Base-by-base conservation (phyloP, 1,284 basidiomycete genomes). In the Cryptococcus hybrid region DNA sequence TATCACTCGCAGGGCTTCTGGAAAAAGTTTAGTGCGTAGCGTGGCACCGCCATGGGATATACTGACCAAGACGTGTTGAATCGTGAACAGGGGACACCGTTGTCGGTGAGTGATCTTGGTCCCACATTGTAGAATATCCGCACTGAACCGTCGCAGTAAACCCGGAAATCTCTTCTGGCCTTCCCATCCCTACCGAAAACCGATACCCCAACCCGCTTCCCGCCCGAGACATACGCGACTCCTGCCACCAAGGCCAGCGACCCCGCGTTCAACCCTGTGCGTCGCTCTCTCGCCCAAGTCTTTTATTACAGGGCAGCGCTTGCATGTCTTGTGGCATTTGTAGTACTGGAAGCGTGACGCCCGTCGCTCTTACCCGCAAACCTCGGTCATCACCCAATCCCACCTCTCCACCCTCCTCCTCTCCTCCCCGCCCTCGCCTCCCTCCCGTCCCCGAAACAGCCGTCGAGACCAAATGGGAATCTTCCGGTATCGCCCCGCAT, bases 271-370 rank as follows among this genome's bases (percentile, higher is more conserved):
- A 64, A 68, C 51, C 68, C 66, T 59, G 49, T 64, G 12, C 52
- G 62, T 60, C 5, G 8, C 40, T 4, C 47, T 36, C 7, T 50
- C 45, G 15, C 37, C 12, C 13, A 47, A 15, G 13, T 35, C 35
- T 24, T 56, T 59, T 60, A 65, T 24, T 24, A 24, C 24, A 24
- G 75, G 63, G 47, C 15, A 35, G 18, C 24, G 24, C 24, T 24
- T 24, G 3, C 24, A 24, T 47, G 13, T 24, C 24, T 24, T 24
- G 24, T 24, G 24, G 24, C 24, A 24, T 24, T 24, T 24, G 24
- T 59, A 79, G 63, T 97, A 97, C 84, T 92, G 87, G 86, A 91
- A 93, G 79, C 90, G 93, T 61, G 93, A 97, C 79, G 89, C 62
- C 69, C 87, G 94, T 59, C 86, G 93, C 59, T 86, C 86, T 55